A percentile compares a stretch with the other conserved stretches of the same genome.
phyloP scores from a whole-genome alignment of 2,329 filamentous ascomycete species.

The Xylariomycetidae sp. region DNA sequence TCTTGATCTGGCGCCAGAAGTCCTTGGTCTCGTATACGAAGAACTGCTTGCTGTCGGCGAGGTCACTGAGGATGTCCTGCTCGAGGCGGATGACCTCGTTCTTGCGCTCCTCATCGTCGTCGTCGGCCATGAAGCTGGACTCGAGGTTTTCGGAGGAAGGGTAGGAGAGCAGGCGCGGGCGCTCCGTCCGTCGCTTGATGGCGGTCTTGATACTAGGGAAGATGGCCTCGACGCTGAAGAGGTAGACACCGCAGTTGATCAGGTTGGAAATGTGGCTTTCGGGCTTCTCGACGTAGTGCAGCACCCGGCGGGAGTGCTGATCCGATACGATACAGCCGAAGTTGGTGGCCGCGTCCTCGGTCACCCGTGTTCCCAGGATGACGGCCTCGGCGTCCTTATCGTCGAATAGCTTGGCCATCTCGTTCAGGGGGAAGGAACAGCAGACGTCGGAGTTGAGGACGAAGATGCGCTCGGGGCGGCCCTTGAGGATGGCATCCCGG shows the following conservation, averaged over 20 bases:
- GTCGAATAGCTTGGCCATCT: conserved; percentile 92
- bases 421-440: conserved; percentile 92
- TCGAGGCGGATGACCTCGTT: conserved; percentile 89
- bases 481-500: conserved; percentile 96
- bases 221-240: conserved; percentile 91
- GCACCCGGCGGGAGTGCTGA: conserved; percentile 84
- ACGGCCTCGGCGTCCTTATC: conserved; percentile 96
- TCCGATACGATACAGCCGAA: conserved; percentile 98
- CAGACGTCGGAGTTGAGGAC: conserved; percentile 98
- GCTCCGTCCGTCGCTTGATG: conserved; percentile 91
- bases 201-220: conserved; percentile 92
- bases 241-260: conserved; percentile 98
- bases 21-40: conserved; percentile 98
- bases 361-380: conserved; percentile 87
- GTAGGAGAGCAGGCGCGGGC: conserved; percentile 88
- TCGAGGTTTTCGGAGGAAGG: conserved; percentile 93
- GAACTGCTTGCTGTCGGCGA: conserved; percentile 96
- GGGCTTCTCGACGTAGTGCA: conserved; percentile 99
- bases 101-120: conserved; percentile 68
- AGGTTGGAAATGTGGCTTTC: conserved; percentile 96
- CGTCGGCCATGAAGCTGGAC: conserved; percentile 49
- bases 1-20: conserved; percentile 99
- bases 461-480: conserved; percentile 89
- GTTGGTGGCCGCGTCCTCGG: conserved; percentile 86
- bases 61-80: conserved; percentile 91